These are phyloP conservation scores for Penicillium sp. DNA, from an alignment of 2,329 filamentous ascomycete genomes.

Conservation along the genomic window DNA sequence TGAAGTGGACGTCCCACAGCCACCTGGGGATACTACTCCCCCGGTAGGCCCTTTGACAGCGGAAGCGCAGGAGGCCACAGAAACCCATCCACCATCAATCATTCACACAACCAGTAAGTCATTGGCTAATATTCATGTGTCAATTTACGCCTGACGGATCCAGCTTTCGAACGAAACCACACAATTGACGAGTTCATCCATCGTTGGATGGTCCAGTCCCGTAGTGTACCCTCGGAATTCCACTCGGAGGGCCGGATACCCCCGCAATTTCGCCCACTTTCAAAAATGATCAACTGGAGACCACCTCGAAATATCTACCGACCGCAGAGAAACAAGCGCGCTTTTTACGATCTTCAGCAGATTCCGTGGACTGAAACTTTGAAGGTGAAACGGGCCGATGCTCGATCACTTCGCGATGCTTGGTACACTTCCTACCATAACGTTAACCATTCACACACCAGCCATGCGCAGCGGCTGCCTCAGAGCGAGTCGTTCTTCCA, in stretches of 20 bases:
- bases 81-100: conserved; percentile 22
- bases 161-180: conserved; percentile 43
- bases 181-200: conserved; percentile 45
- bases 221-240: neutral
- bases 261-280: conserved; percentile 28
- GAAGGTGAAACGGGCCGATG: conserved; percentile 37
- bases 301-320: conserved; percentile 35
- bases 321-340: conserved; percentile 27
- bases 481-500: conserved; percentile 49
- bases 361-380: conserved; percentile 43
- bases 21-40: neutral
- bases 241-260: conserved; percentile 7
- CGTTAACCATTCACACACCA: conserved; percentile 30
- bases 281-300: conserved; percentile 35
- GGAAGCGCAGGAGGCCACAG: conserved; percentile 13
- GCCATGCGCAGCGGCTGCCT: conserved; percentile 31
- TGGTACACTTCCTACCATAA: conserved; percentile 45
- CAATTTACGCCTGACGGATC: conserved; percentile 1
- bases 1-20: conserved; percentile 11
- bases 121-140: neutral
- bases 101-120: conserved; percentile 33
- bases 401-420: conserved; percentile 38
- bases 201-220: conserved; percentile 38
- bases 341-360: conserved; percentile 42
- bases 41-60: conserved; percentile 2